Evolutionary conservation across 768 basidiomycete genomes (phyloP).

Genomic region (Kondoa malvinella): DNA sequence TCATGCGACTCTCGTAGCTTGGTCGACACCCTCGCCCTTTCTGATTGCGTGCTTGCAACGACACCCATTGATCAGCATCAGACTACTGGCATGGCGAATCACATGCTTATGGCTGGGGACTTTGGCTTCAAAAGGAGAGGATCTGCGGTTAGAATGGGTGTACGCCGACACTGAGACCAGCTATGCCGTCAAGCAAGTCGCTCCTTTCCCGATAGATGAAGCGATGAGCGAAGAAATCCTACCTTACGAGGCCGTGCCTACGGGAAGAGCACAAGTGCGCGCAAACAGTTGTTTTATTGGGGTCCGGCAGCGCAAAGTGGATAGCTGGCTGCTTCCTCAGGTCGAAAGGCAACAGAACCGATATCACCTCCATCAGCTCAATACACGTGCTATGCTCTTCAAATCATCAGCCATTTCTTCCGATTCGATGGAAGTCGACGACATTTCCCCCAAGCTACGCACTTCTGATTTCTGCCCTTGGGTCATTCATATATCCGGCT

Average conservation of each 20-base stretch:
- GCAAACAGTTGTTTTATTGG: not conserved
- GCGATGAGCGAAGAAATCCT: conserved; percentile 30
- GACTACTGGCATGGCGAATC: conserved; percentile 26
- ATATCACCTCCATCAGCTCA: not conserved
- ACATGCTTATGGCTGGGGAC: conserved; percentile 21
- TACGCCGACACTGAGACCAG: conserved; percentile 19
- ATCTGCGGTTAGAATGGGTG: conserved; percentile 31
- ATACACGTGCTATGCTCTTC: not conserved
- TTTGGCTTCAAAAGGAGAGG: conserved; percentile 14
- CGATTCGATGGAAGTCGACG: conserved; percentile 25
- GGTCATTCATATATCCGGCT: conserved; percentile 26
- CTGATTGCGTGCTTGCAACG: conserved; percentile 18
- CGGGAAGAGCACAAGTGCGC: not conserved
- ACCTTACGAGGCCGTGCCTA: conserved; percentile 35
- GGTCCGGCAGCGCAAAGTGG: not conserved
- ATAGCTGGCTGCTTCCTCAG: not conserved
- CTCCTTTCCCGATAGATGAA: not conserved
- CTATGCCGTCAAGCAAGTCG: conserved; percentile 4
- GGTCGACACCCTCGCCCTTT: conserved; percentile 9
- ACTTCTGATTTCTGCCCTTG: conserved; percentile 47
- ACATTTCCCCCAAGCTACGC: conserved; percentile 41
- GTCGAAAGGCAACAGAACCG: not conserved
- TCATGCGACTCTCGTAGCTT: not conserved
- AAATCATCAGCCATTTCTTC: conserved; percentile 28
- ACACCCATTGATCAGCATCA: conserved; percentile 23